Base-by-base conservation (phyloP, 768 basidiomycete species). In the Hemileccinum rubropunctum region DNA sequence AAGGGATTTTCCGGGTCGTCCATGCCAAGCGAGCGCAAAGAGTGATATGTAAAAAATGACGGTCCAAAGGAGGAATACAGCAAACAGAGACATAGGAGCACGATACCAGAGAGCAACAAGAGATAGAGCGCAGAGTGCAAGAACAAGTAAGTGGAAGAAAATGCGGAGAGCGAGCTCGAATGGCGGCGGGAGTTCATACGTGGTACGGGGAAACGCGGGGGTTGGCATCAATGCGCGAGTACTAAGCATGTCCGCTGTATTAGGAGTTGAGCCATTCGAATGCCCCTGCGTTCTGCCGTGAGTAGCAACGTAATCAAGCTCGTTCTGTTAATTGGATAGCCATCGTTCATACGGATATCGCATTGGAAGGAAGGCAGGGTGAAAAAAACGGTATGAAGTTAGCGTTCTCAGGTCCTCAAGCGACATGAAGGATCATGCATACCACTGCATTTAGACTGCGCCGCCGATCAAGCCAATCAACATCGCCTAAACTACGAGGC, bases 381-480 rank as follows among this genome's bases (percentile, higher is more conserved):
- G 39, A 42, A 32, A 47, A 26, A 50, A 61, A 52, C 36, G 17
- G 33, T 8, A 47, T 44, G 20, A 54, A 50, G 55, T 66, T 51
- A 68, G 60, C 42, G 51, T 58, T 52, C 20, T 58, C 45, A 53
- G 42, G 44, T 51, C 30, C 34, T 27, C 37, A 50, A 52, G 47
- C 47, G 42, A 53, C 47, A 48, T 60, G 50, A 55, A 50, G 54
- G 45, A 30, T 41, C 46, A 50, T 50, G 71, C 84, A 62, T 64
- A 90, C 88, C 71, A 86, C 80, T 48, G 79, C 77, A 59, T 81
- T 84, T 27, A 86, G 69, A 62, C 83, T 88, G 50, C 88, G 78
- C 45, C 90, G 76, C 44, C 85, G 79, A 49, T 84, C 78, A 30
- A 90, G 71, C 90, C 90, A 91, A 61, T 88, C 88, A 43, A 88